Base-by-base conservation (phyloP, 208 protist species). In the Leptomonas seymouri region DNA sequence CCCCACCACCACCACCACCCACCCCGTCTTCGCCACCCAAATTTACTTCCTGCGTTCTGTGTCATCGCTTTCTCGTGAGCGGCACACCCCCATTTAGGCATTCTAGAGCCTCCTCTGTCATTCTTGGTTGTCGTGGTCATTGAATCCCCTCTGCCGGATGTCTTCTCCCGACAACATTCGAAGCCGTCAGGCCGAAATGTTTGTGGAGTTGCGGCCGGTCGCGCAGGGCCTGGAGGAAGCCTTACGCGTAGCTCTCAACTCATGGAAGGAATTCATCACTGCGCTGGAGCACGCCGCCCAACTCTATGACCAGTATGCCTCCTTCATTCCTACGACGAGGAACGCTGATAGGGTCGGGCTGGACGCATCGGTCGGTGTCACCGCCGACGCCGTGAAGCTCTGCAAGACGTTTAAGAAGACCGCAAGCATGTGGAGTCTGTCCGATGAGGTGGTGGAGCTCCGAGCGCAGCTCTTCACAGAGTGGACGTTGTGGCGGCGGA, bases 391-490 rank as follows among this genome's bases (percentile, higher is more conserved):
- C 3, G 55, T 25, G 34, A 59, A 59, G 30, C 18, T 27, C 4
- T 45, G 30, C 36, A 41, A 45, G 34, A 59, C 6, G 20, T 45
- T 59, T 28, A 41, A 28, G 34, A 14, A 25, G 34, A 45, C 55
- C 2, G 31, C 41, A 2, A 45, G 23, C 15, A 3, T 27, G 30
- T 45, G 55, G 55, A 59, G 55, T n/a, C 34, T 45, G 30, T 59
- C 55, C 30, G 55, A 59, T 45, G 55, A 30, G 34, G 55, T 45
- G 34, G 55, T 59, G 31, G 34, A 59, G 34, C 18, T 59, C 34
- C 55, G 55, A 4, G 55, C 55, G 28, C 55, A 59, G 34, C 55
- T 59, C 11, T 59, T 27, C 55, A 34, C 11, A 34, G 55, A 59
- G 55, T 59, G 55, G 55, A 20, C 31, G 2, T 16, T 45, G 55